Base-by-base conservation (phyloP, 108 stramenopile species). In the Fistulifera solaris region DNA sequence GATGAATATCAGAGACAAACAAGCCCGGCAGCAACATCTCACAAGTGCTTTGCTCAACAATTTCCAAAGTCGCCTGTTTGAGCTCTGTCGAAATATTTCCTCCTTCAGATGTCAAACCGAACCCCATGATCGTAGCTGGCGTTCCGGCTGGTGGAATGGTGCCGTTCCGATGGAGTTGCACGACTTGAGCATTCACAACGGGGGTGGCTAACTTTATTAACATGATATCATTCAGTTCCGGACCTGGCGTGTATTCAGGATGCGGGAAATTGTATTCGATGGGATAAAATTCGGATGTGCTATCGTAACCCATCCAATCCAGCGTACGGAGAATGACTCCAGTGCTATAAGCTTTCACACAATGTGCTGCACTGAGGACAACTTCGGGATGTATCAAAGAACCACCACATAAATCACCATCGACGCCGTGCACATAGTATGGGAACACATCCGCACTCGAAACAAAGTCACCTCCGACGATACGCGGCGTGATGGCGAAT, bases 301-400 rank as follows among this genome's bases (percentile, higher is more conserved):
- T 24, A 41, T 52, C 40, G 3, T 22, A 22, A 38, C 8, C 40
- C 18, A 48, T 22, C 31, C 31, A 35, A 35, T 35, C 8, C 31
- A 35, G 8, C 13, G 28, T 15, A 21, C 58, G 41, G 13, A 66
- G 40, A 25, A 27, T 22, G 22, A 27, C 26, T 26, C 27, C 17
- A 13, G 31, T 15, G 52, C 51, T 42, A 40, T 50, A 44, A 1
- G 40, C 48, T 21, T 27, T 25, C 8, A 8, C n/a, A 51, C 78
- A 79, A 45, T 79, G 78, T 0, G 73, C 73, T 0, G 73, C 62
- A 0, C 70, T 72, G 27, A 79, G n/a, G 42, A 79, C 19, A 8
- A 72, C 35, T 41, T 79, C 74, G 14, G 69, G 63, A n/a, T 68
- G 60, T 49, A 79, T 59, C n/a, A 79, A 54, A n/a, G 51, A 24